A percentile compares a stretch with the other conserved stretches of the same genome.
Conservation (phyloP, 2,329 filamentous ascomycete species). For the Coniosporium tulheliwenetii region DNA sequence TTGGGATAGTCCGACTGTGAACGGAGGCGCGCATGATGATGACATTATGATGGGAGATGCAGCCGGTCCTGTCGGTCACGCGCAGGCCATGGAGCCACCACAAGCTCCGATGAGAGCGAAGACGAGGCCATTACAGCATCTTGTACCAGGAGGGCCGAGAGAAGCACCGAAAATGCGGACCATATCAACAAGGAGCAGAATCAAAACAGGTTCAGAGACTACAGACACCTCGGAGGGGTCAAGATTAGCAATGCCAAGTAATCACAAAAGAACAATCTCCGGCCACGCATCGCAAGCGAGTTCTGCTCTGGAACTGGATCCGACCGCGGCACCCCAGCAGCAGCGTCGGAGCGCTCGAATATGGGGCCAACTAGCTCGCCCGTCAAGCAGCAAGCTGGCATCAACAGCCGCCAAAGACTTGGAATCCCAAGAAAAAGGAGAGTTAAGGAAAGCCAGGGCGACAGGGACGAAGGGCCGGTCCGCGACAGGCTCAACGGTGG, state of each 20-base stretch:
- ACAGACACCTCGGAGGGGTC: slow-evolving; percentile 17
- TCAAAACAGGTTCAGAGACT: slow-evolving; percentile 22
- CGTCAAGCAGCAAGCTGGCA: slow-evolving; percentile 47
- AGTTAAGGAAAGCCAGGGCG: slow-evolving; percentile 72
- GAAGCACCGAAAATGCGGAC: slow-evolving; percentile 22
- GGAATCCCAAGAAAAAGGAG: slow-evolving; percentile 47
- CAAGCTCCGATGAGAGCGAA: slow-evolving; percentile 28
- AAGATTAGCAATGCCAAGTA: slow-evolving; percentile 4
- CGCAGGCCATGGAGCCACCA: slow-evolving; percentile 25
- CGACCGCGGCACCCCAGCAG: slow-evolving; percentile 24
- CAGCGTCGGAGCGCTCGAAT: slow-evolving; percentile 26
- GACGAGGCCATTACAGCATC: slow-evolving; percentile 16
- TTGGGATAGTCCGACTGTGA: slow-evolving; percentile 32
- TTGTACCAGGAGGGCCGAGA: slow-evolving; percentile 11
- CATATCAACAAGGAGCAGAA: slow-evolving; percentile 22
- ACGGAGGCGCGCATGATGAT: slow-evolving; percentile 24
- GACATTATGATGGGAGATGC: slow-evolving; percentile 26
- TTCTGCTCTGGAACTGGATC: slow-evolving; percentile 14
- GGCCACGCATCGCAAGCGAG: slow-evolving; percentile 44
- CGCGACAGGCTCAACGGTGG: slow-evolving; percentile 55
- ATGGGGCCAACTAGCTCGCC: slow-evolving; percentile 47
- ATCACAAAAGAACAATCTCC: slow-evolving; percentile 84
- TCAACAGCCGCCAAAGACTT: slow-evolving; percentile 32
- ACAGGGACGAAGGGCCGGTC: slow-evolving; percentile 52
- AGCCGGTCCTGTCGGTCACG: slow-evolving; percentile 14